phyloP scores from a whole-genome alignment of 805 yeast species.

The Metschnikowia vanudenii region DNA sequence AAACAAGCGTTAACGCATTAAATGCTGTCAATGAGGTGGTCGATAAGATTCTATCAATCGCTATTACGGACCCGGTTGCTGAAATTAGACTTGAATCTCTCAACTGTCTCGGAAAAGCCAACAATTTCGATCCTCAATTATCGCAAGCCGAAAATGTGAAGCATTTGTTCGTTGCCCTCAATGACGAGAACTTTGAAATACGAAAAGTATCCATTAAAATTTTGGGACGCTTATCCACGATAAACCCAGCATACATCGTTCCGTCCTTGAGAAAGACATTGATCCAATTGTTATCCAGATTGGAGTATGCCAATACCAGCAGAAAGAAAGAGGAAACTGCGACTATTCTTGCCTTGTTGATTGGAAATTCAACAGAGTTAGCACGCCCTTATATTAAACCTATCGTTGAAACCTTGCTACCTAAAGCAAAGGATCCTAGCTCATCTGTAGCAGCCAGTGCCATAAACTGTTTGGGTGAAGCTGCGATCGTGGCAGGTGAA shows the following conservation, averaged over 20 bases:
- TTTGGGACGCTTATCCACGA: conserved; percentile 78
- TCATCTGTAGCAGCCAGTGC: conserved; percentile 86
- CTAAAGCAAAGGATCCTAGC: conserved; percentile 68
- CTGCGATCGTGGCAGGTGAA: conserved; percentile 86
- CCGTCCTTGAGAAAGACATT: conserved; percentile 87
- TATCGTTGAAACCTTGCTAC: conserved; percentile 78
- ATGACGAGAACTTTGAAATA: conserved; percentile 85
- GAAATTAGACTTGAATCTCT: conserved; percentile 84
- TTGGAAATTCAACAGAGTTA: conserved; percentile 75
- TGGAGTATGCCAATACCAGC: conserved; percentile 77
- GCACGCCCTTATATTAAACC: conserved; percentile 90
- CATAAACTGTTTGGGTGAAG: conserved; percentile 82
- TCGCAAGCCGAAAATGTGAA: conserved; percentile 92
- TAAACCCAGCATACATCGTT: conserved; percentile 93
- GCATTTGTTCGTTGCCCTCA: conserved; percentile 79
- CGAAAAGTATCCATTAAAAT: conserved; percentile 74
- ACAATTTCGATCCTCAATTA: conserved; percentile 82
- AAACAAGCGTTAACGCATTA: conserved; percentile 76
- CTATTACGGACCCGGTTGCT: conserved; percentile 83
- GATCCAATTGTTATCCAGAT: conserved; percentile 78
- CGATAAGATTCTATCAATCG: conserved; percentile 73
- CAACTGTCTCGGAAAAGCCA: conserved; percentile 56
- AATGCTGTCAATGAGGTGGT: conserved; percentile 83
- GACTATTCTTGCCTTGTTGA: conserved; percentile 64
- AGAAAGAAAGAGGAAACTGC: conserved; percentile 86